Conservation (phyloP, 345 rosid genomes). For the Laguncularia racemosa region DNA sequence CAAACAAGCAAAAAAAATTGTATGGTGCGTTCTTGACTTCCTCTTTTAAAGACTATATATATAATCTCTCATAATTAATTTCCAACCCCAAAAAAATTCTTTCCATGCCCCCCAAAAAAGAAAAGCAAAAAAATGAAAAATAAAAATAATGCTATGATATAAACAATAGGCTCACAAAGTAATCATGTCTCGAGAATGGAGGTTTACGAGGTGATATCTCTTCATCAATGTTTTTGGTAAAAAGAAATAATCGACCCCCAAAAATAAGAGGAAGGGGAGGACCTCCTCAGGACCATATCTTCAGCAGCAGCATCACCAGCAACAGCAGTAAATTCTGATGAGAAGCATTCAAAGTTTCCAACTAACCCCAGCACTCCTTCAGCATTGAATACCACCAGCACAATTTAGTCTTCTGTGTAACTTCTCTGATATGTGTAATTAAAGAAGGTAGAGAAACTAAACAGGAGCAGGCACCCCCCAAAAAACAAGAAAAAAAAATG, state of each 20-base stretch:
- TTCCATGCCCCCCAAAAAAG: conserved; percentile 10
- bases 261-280: too few relatives aligned
- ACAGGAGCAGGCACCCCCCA: too few relatives aligned
- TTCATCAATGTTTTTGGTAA: too few relatives aligned
- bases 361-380: conserved; percentile 35
- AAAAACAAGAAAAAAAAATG: background rate
- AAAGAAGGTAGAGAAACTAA: conserved; percentile 17
- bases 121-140: conserved; percentile 12
- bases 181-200: too few relatives aligned
- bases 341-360: conserved; percentile 39
- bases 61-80: too few relatives aligned
- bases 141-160: conserved; percentile 2
- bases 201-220: too few relatives aligned
- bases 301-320: too few relatives aligned
- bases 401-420: conserved; percentile 19
- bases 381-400: conserved; percentile 34
- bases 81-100: conserved; percentile 6
- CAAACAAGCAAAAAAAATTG: conserved; percentile 20
- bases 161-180: background rate
- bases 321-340: too few relatives aligned
- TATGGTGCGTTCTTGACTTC: conserved; percentile 99
- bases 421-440: conserved; percentile 30
- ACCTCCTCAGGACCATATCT: background rate
- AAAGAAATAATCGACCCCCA: too few relatives aligned
- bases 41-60: conserved; percentile 10